These are phyloP conservation scores for Annona cherimola DNA, from an alignment of 164 flowering plant species.

Conservation along the genomic window DNA sequence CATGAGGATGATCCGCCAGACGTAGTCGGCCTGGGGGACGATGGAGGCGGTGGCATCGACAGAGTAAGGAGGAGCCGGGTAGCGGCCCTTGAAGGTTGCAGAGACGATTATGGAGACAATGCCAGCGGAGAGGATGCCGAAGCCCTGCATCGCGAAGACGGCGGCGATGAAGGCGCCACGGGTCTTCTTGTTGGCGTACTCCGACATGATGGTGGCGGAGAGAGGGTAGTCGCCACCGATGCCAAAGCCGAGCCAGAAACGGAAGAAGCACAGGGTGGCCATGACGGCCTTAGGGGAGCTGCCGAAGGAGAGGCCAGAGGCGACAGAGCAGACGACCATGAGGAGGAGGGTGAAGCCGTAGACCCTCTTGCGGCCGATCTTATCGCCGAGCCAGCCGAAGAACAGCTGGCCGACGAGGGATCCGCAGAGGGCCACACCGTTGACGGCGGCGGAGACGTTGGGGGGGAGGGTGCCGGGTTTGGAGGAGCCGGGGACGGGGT, in stretches of 20 bases:
- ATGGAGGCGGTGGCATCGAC: slow-evolving; percentile 17
- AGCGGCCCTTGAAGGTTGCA: slow-evolving; percentile 11
- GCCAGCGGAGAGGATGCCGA: slow-evolving; percentile 23
- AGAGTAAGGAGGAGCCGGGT: slow-evolving; percentile 10
- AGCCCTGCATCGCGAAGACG: slow-evolving; percentile 26
- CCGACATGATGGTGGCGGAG: slow-evolving; percentile 26
- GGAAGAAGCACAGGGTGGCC: slow-evolving; percentile 33
- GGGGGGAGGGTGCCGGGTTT: slow-evolving; percentile 43
- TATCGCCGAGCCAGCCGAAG: slow-evolving; percentile 57
- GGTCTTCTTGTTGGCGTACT: slow-evolving; percentile 21
- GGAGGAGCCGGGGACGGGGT: slow-evolving; percentile 11
- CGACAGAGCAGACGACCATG: slow-evolving; percentile 48
- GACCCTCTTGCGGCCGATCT: slow-evolving; percentile 50
- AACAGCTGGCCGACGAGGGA: slow-evolving; percentile 48
- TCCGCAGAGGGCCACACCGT: slow-evolving; percentile 48
- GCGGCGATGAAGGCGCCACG: slow-evolving; percentile 24
- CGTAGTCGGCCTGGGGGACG: slow-evolving; percentile 41
- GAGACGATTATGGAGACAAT: slow-evolving; percentile 21
- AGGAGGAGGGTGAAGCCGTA: slow-evolving; percentile 49
- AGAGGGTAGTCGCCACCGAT: slow-evolving; percentile 26
- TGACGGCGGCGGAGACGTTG: slow-evolving; percentile 28
- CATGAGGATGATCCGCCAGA: slow-evolving; percentile 70
- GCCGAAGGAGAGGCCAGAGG: slow-evolving; percentile 55
- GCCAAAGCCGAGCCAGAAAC: slow-evolving; percentile 25
- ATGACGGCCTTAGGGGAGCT: slow-evolving; percentile 26